A percentile compares a stretch with the other conserved stretches of the same genome.
These are phyloP conservation scores for Melampsora abietis-canadensis DNA, from an alignment of 1,284 basidiomycete genomes.

Conservation along the genomic window DNA sequence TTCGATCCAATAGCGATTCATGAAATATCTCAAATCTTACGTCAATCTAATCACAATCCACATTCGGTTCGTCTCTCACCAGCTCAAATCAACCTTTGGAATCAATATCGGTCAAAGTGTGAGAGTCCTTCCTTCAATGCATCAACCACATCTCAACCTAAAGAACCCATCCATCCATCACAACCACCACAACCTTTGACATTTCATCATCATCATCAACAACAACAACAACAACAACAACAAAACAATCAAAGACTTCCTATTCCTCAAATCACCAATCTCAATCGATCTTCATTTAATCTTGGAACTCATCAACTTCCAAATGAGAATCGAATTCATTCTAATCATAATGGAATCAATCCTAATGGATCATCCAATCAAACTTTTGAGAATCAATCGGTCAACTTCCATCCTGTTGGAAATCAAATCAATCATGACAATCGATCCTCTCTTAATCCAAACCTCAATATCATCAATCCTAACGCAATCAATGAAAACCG, in stretches of 20 bases:
- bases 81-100: constrained; percentile 43
- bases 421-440: not conserved
- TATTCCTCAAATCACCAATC: not conserved
- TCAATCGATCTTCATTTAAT: not conserved
- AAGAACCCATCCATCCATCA: constrained; percentile 46
- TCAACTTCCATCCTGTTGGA: not conserved
- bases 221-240: too few relatives aligned
- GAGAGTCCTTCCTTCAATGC: constrained; percentile 50
- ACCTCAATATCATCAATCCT: not conserved
- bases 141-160: not conserved
- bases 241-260: not conserved
- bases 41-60: constrained; percentile 45
- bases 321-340: constrained; percentile 11
- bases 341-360: not conserved
- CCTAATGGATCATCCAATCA: not conserved
- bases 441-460: not conserved
- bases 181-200: constrained; percentile 48
- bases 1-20: constrained; percentile 35
- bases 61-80: constrained; percentile 47
- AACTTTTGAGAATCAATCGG: not conserved
- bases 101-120: constrained; percentile 45
- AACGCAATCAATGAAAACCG: not conserved
- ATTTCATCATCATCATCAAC: too few relatives aligned
- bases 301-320: not conserved
- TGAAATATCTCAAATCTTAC: constrained; percentile 46